Conservation (phyloP, 1,284 basidiomycete genomes). For the Butyriboletus appendiculatus region DNA sequence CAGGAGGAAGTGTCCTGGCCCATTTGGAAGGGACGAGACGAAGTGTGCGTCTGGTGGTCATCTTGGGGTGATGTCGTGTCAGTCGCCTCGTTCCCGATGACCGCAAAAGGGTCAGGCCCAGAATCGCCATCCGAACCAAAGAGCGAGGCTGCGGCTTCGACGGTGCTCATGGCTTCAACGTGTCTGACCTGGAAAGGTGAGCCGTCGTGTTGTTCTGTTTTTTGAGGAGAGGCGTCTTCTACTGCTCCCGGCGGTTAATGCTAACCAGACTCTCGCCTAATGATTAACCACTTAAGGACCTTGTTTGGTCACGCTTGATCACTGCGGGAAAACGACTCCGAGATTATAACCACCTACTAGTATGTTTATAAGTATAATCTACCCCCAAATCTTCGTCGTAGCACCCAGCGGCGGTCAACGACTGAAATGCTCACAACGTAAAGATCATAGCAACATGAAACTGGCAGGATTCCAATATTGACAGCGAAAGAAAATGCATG, state of each 20-base stretch:
- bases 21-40: conserved; percentile 31
- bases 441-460: conserved; percentile 18
- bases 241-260: background rate
- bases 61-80: conserved; percentile 29
- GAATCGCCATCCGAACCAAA: conserved; percentile 63
- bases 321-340: background rate
- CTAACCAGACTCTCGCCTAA: conserved; percentile 7
- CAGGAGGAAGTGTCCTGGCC: conserved; percentile 37
- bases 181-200: conserved; percentile 22
- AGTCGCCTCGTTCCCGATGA: conserved; percentile 46
- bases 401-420: background rate
- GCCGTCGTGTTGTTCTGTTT: conserved; percentile 17
- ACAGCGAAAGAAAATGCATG: conserved; percentile 32
- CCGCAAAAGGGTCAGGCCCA: conserved; percentile 64
- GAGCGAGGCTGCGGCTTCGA: conserved; percentile 76
- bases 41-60: conserved; percentile 21
- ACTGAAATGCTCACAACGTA: conserved; percentile 10
- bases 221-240: conserved; percentile 9
- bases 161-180: conserved; percentile 54
- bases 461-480: conserved; percentile 29
- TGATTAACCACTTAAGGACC: background rate
- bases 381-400: conserved; percentile 7
- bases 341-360: conserved; percentile 19
- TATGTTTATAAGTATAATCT: conserved; percentile 5
- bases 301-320: conserved; percentile 34